These are phyloP conservation scores for Aspergillus puulaauensis DNA, from an alignment of 2,329 filamentous ascomycete species.

Conservation along the genomic window DNA sequence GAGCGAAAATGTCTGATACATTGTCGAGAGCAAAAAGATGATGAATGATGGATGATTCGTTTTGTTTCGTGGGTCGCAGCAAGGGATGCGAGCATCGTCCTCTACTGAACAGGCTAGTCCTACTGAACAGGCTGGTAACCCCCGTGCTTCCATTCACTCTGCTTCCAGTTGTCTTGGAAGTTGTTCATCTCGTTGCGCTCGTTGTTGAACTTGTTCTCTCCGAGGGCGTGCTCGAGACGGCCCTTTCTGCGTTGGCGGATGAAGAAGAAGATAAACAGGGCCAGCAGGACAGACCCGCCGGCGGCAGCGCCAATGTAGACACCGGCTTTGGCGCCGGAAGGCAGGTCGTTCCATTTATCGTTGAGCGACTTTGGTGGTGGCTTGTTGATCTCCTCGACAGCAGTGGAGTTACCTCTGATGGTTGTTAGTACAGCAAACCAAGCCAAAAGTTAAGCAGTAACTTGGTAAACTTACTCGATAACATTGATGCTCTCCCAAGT, in stretches of 20 bases:
- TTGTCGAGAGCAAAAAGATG: slow-evolving; percentile 4
- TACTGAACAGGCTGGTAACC: slow-evolving; percentile 30
- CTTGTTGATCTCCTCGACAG: slow-evolving; percentile 42
- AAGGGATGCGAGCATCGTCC: background rate
- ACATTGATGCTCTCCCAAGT: slow-evolving; percentile 65
- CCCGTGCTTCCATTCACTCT: slow-evolving; percentile 32
- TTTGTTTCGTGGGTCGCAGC: background rate
- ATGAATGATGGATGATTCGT: background rate
- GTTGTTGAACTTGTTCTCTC: slow-evolving; percentile 47
- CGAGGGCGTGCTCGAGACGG: slow-evolving; percentile 48
- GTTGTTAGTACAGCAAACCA: background rate
- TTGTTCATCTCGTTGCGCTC: slow-evolving; percentile 41
- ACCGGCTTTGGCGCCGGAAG: slow-evolving; percentile 49
- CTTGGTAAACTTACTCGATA: slow-evolving; percentile 37
- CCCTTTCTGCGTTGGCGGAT: slow-evolving; percentile 51
- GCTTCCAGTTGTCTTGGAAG: slow-evolving; percentile 40
- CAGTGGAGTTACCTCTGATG: slow-evolving; percentile 62
- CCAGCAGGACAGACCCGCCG: slow-evolving; percentile 32
- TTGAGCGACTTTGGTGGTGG: slow-evolving; percentile 33
- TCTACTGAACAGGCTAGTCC: slow-evolving; percentile 25
- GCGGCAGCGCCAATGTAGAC: slow-evolving; percentile 43
- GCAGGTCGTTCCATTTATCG: slow-evolving; percentile 46
- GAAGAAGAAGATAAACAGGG: slow-evolving; percentile 47
- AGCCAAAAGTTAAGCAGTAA: background rate
- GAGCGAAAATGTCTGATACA: slow-evolving; percentile 9